Conservation (phyloP, 2,329 filamentous ascomycete genomes). For the Talaromyces verruculosus region DNA sequence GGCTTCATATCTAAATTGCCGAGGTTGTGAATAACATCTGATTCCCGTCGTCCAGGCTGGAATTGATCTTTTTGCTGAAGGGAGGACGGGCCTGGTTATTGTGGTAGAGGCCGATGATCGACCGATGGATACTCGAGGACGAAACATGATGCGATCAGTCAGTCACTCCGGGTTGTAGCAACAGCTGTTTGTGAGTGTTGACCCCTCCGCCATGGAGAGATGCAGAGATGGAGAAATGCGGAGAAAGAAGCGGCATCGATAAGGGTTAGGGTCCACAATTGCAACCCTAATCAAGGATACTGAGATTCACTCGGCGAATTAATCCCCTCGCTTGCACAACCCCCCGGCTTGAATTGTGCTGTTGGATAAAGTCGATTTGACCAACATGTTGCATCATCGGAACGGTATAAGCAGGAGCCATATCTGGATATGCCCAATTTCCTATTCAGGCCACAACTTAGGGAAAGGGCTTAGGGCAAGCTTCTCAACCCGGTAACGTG, state of each 20-base stretch:
- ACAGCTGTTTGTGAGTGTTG: neutral
- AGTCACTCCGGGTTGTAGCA: neutral
- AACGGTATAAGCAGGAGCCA: neutral
- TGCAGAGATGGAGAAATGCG: neutral
- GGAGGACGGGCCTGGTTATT: neutral
- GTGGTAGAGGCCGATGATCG: slow-evolving; percentile 12
- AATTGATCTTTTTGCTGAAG: neutral
- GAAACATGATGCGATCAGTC: slow-evolving; percentile 4
- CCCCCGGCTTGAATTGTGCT: neutral
- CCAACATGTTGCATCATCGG: neutral
- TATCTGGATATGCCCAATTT: neutral
- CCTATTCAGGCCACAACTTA: neutral
- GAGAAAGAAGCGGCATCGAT: neutral
- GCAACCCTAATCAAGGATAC: neutral
- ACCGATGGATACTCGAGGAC: slow-evolving; percentile 20
- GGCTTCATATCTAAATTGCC: slow-evolving; percentile 1
- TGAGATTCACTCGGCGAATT: neutral
- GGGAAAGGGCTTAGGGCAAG: neutral
- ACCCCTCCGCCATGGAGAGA: neutral
- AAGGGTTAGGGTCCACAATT: neutral
- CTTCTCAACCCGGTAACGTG: neutral
- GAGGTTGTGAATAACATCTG: slow-evolving; percentile 12
- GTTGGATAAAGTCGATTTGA: neutral
- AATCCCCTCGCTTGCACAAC: neutral
- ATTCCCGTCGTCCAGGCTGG: neutral